Conservation (phyloP, 768 basidiomycete species). For the Panaeolus cyanescens region DNA sequence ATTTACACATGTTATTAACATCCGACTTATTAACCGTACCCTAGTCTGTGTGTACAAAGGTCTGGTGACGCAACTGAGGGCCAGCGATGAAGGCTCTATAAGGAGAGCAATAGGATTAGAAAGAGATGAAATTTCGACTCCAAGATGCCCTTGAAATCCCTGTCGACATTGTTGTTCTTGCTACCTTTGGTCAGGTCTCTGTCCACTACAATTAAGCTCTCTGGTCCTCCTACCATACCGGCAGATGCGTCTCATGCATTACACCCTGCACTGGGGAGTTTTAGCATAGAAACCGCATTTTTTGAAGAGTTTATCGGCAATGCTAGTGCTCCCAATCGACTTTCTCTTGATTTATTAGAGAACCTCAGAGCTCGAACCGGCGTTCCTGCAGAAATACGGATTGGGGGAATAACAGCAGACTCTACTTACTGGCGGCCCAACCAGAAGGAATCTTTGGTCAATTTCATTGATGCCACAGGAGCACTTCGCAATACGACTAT, state of each 20-base stretch:
- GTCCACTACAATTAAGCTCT: slow-evolving; percentile 28
- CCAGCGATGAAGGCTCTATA: neutral
- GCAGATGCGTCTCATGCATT: slow-evolving; percentile 43
- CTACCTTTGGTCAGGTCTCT: neutral
- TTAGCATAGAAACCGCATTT: slow-evolving; percentile 58
- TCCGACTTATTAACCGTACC: no score
- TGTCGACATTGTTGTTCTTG: neutral
- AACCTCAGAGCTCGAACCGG: slow-evolving; percentile 48
- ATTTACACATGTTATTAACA: no score
- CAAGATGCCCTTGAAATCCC: neutral
- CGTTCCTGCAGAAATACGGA: slow-evolving; percentile 46
- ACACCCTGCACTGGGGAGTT: slow-evolving; percentile 48
- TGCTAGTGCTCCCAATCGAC: slow-evolving; percentile 38
- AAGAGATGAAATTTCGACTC: neutral
- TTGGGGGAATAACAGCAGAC: slow-evolving; percentile 57
- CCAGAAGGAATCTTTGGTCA: slow-evolving; percentile 39
- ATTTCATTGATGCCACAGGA: slow-evolving; percentile 44
- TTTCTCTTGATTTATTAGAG: slow-evolving; percentile 45
- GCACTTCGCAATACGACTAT: slow-evolving; percentile 52
- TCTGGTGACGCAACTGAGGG: neutral
- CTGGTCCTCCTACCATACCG: slow-evolving; percentile 44
- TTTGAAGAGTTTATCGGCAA: slow-evolving; percentile 55
- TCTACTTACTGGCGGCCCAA: slow-evolving; percentile 50
- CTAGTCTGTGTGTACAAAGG: neutral
- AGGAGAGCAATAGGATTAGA: neutral